Base-by-base conservation (phyloP, 768 basidiomycete species). In the Rubroboletus pulcherrimus region DNA sequence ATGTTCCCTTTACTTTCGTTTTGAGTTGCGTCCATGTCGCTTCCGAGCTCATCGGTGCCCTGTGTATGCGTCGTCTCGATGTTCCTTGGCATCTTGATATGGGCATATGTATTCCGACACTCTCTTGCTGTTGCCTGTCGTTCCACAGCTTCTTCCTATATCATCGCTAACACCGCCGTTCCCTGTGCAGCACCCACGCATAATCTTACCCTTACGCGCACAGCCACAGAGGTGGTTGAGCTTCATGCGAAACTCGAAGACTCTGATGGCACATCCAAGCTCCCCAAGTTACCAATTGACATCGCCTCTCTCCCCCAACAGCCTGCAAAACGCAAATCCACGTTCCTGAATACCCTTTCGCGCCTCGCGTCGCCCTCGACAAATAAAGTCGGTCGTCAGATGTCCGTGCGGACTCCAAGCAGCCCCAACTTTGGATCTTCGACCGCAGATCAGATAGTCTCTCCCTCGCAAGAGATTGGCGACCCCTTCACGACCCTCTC, bases 171-270 rank as follows among this genome's bases (percentile, higher is more conserved):
- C 66, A 52, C 64, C 54, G 60, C 57, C 56, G 64, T 63, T 64
- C 54, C 57, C 35, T 63, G 41, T 63, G 40, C 74, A 91, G 93
- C 93, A 21, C 87, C 92, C 30, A 94, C 89, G 24, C 90, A 93
- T 74, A 91, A 92, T 75, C 79, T 93, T 48, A 95, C 93, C 39
- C 83, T 95, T 44, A 89, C 86, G 8, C 84, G 93, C 56, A 85
- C 85, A 54, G 81, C 83, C 45, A 77, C 79, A 61, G 92, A 94
- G 71, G 77, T 94, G 42, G 76, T 87, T 39, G 90, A 94, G 60
- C 80, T 93, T n/a, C 85, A 93, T 69, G 78, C 78, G 49, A 92
- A 91, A 75, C 83, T 95, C 54, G 82, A 80, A 50, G 87, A 89
- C 53, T 69, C 80, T 19, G 74, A 85, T 65, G 81, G 85, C 29